Evolutionary conservation across 2,329 filamentous ascomycete species (phyloP), one percentile per base, ranked within the genome.

Genomic region (Tolypocladium endophyticum): DNA sequence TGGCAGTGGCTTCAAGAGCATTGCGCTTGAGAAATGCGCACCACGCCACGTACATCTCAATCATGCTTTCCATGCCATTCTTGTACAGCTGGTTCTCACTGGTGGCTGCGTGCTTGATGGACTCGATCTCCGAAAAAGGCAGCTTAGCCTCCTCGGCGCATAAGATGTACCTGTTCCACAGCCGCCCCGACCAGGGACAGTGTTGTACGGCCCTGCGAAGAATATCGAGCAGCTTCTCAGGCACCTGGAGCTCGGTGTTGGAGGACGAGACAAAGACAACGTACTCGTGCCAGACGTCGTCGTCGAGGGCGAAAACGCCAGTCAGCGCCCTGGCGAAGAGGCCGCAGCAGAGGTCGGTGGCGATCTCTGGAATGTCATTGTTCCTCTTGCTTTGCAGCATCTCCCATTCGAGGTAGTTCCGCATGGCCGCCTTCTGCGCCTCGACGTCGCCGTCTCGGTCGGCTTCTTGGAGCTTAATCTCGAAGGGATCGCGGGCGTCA

Each of bases 31-130:
- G 81, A 66, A 93, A 97, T 56, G 91, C 92, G 69, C 93, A 97
- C 94, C 94, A 99, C 0, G 92, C 88, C 58, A 90, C 86, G 69
- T 97, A 92, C 69, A 97, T 90, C 67, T 96, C 91, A 61, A 97
- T 83, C 38, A 97, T 86, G 64, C 92, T 89, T 56, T 91, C 86
- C 81, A 97, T 88, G 30, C 92, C 92, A 62, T 91, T 87, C 63
- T 89, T 87, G 70, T 96, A 92, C 6, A 97, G 80, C 50, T 95
- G 80, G 11, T 91, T 87, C 30, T 90, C 91, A 68, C 87, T 90
- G 0, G 92, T 97, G 8, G 94, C 94, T 52, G 87, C 87, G 72
- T 97, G 91, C 74, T 99, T 99, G 72, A 97, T 92, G 47, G 86
- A 82, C 67, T 95, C 90, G 58, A 97, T 90, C 56, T 90, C 88